Percentiles rank a stretch among this genome's conserved stretches.
These are phyloP conservation scores for Rubia yunnanensis DNA, from an alignment of 257 asterid species.

Conservation along the genomic window DNA sequence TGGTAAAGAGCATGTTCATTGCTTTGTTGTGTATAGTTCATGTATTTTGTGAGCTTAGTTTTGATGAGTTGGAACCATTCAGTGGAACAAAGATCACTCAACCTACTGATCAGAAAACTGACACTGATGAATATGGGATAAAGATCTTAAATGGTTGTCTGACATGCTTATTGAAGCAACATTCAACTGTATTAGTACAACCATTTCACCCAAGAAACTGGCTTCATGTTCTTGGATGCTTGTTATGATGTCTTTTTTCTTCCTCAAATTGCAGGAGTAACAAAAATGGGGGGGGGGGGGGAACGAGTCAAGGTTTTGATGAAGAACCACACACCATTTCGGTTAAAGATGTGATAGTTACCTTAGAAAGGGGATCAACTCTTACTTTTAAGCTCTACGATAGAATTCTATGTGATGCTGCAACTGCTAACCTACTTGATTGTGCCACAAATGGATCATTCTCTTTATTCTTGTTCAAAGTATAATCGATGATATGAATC, in stretches of 20 bases:
- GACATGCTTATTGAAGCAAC: too few species aligned
- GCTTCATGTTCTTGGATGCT: background rate
- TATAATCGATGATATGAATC: too few species aligned
- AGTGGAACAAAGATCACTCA: too few species aligned
- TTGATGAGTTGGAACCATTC: too few species aligned
- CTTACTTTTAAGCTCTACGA: constrained; percentile 55
- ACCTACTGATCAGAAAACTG: background rate
- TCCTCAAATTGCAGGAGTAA: constrained; percentile 21
- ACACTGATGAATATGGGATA: background rate
- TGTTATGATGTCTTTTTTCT: background rate
- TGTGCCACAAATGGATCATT: background rate
- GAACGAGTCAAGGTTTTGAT: constrained; percentile 47
- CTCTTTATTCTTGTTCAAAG: background rate
- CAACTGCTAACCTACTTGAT: constrained; percentile 2
- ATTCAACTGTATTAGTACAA: too few species aligned
- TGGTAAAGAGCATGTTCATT: too few species aligned
- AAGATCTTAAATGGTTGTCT: background rate
- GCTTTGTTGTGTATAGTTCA: too few species aligned
- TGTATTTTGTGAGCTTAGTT: too few species aligned
- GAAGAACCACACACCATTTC: constrained; percentile 45
- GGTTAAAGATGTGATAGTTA: constrained; percentile 75
- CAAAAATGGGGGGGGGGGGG: constrained; percentile 49
- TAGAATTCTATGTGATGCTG: constrained; percentile 31
- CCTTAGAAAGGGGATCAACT: constrained; percentile 68
- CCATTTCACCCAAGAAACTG: background rate